Evolutionary conservation across 192 early-diverging fungal genomes (phyloP), one percentile per base, ranked within the genome.

Genomic region (Podila minutissima): DNA sequence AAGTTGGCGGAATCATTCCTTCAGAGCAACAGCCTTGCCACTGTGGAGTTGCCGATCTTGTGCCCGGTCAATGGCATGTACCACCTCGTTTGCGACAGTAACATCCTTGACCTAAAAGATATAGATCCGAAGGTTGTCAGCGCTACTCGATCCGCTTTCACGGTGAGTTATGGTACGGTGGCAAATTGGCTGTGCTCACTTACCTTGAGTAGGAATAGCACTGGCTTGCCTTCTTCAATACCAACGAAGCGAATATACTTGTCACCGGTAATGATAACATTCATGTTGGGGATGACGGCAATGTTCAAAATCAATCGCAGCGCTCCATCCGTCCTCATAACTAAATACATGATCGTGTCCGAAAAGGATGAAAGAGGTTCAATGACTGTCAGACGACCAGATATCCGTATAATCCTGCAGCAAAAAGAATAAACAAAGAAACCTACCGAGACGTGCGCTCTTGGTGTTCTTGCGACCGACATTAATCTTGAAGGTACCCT

Each of bases 171-270:
- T 4, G 24, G 24, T 41, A 28, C 13, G 19, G 20, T 12, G 37
- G 64, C 7, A 24, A 60, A 53, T 37, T 33, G 41, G 46, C 22
- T 60, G 22, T 66, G 53, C 13, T 20, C 6, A 58, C 66, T 51
- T 15, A 81, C 77, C 77, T 81, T 81, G 22, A 81, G 71, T 66
- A 81, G 62, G 41, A 81, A 81, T 7, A 71, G 33, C 24, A 81
- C 32, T 1, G 67, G 77, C 48, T 64, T 68, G 13, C 64, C 69
- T 17, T 66, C 71, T 31, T 73, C 77, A 64, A 81, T 64, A 7
- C 71, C 77, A 50, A 81, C 67, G 53, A 81, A 81, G 13, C 71
- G 67, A 38, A 81, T 62, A 37, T 81, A 81, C 49, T 81, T 81
- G 17, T 81, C 77, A 11, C 71, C 77, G 5, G 77, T 73, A 31